Base-by-base conservation (phyloP, 441 rosid species). In the Populus hybrid region DNA sequence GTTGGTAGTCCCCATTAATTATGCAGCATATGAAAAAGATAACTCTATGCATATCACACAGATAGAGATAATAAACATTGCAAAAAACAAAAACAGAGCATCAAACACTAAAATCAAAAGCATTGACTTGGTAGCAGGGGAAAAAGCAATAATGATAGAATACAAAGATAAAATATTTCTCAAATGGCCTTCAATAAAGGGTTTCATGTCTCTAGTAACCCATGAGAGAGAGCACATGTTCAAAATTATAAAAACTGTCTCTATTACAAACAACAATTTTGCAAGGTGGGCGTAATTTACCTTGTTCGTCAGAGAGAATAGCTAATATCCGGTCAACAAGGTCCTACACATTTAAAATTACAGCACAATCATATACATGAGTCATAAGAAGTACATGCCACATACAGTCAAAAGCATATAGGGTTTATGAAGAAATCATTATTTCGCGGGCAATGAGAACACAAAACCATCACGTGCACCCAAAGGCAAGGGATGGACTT, bases 251-350 rank as follows among this genome's bases (percentile, higher is more conserved):
- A 53, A 53, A 53, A 53, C 8, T 30, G 32, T 18, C 61, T 53
- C 61, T 53, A 53, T 53, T 18, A 53, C 21, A 53, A 18, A 53
- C 61, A 53, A 53, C 61, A 53, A 16, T 16, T 38, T 9, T 38
- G 26, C 14, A 8, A 32, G 11, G 8, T 14, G 21, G 19, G 67
- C 72, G 46, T 16, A 6, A 40, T 23, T 81, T 83, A 94, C 99
- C 99, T 86, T 86, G 92, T 59, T 88, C 97, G 75, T 91, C 93
- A 9, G 97, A 82, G 12, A 97, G 91, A 80, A 86, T 84, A 32
- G 81, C 75, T 79, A 94, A 82, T 77, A 94, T 92, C 81, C 98
- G 86, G 40, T 90, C 97, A 50, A 93, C 94, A 78, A 97, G 99
- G 73, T 94, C 98, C 99, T 97, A 77, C 78, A 82, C 76, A 84